Evolutionary conservation across 1,284 basidiomycete species (phyloP).

Genomic region (Trametes pubescens): DNA sequence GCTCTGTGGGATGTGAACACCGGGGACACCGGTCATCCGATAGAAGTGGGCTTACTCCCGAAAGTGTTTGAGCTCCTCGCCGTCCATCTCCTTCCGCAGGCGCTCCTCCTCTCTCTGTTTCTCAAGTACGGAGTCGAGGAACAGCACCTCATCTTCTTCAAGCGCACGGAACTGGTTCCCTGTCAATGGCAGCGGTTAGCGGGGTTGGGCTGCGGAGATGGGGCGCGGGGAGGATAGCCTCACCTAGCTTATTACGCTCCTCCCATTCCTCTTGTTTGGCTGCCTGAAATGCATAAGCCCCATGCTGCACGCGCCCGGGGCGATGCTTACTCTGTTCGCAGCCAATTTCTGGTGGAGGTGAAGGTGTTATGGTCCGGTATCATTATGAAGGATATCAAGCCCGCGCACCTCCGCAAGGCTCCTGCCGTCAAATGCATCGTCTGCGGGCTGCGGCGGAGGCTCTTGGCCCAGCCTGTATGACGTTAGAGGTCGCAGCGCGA

Average conservation of each 20-base stretch:
- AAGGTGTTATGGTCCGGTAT: conserved; percentile 27
- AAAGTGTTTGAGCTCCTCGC: conserved; percentile 83
- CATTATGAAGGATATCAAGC: conserved; percentile 41
- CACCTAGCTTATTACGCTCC: conserved; percentile 85
- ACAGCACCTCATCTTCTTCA: conserved; percentile 90
- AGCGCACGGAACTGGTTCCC: conserved; percentile 93
- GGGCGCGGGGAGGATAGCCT: conserved; percentile 14
- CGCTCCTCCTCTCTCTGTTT: conserved; percentile 81
- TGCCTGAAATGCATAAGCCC: conserved; percentile 56
- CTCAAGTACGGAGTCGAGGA: conserved; percentile 83
- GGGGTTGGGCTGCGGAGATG: conserved; percentile 9
- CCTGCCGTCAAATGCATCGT: conserved; percentile 85
- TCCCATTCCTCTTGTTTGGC: conserved; percentile 96
- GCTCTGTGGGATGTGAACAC: conserved; percentile 55
- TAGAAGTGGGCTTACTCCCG: conserved; percentile 63
- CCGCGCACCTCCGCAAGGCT: conserved; percentile 87
- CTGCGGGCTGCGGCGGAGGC: conserved; percentile 79
- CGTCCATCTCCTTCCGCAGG: conserved; percentile 75
- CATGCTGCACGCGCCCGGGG: conserved; percentile 24
- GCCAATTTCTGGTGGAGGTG: conserved; percentile 70
- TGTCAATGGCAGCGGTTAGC: conserved; percentile 40
- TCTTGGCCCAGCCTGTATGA: conserved; percentile 80
- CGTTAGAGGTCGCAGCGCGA: conserved; percentile 30
- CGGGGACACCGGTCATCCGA: conserved; percentile 8
- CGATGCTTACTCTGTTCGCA: conserved; percentile 72